These are phyloP conservation scores for Miscanthus sacchariflorus DNA, from an alignment of 202 grass and related monocot genomes.

Conservation along the genomic window DNA sequence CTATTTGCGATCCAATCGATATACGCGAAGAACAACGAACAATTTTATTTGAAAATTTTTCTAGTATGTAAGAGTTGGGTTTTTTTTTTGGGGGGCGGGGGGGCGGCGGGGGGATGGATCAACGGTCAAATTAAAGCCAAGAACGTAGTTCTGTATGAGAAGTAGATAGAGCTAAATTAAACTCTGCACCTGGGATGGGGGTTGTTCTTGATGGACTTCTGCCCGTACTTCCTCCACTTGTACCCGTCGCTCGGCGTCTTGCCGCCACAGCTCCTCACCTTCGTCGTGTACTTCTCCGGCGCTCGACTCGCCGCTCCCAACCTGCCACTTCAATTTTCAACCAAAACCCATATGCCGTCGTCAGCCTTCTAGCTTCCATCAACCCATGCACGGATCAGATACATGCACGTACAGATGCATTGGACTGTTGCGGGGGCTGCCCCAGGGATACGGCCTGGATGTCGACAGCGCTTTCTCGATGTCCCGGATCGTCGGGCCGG, in stretches of 20 bases:
- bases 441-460: constrained; percentile 25
- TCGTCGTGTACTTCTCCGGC: constrained; percentile 53
- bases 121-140: neutral
- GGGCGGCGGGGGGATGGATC: no score
- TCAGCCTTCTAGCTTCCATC: neutral
- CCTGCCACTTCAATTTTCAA: constrained; percentile 38
- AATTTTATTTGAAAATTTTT: no score
- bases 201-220: constrained; percentile 89
- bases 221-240: constrained; percentile 89
- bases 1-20: neutral
- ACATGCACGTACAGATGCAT: constrained; percentile 48
- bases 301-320: constrained; percentile 26
- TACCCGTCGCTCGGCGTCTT: constrained; percentile 67
- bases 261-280: constrained; percentile 60
- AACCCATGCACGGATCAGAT: neutral
- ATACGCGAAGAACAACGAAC: neutral
- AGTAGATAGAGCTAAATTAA: no score
- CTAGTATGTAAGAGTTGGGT: no score
- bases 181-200: constrained; percentile 63
- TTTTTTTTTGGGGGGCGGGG: no score
- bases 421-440: constrained; percentile 37
- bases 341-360: neutral
- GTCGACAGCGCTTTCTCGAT: constrained; percentile 68
- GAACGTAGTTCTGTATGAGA: neutral
- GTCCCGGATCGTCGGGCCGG: constrained; percentile 73